Base-by-base conservation (phyloP, 1,139 yeast genomes). In the Yamadazyma dendronema region DNA sequence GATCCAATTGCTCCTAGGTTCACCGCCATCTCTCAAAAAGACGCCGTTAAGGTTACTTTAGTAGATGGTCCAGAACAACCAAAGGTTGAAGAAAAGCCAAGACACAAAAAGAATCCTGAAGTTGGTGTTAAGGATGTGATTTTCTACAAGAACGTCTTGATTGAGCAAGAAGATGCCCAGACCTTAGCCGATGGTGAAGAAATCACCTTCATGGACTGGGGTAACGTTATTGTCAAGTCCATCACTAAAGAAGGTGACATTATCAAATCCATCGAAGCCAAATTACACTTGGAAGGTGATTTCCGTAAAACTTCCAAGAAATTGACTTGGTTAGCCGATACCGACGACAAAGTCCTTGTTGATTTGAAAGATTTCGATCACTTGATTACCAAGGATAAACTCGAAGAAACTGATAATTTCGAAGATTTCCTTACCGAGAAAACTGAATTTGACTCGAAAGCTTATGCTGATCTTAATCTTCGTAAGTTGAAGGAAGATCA, bases 201-300 rank as follows among this genome's bases (percentile, higher is more conserved):
- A 70, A 75, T 90, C 44, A 92, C 97, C 29, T 78, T 92, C 57
- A 92, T 92, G 98, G 97, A 92, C 68, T 92, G 98, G 98, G 97
- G 97, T 76, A 92, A 92, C 59, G 88, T 84, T 39, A 84, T 92
- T 49, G 69, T 90, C 49, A 76, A 85, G 52, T 80, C 81, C 64
- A 77, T 90, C 55, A 65, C 67, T 57, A 83, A 78, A 61, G 82
- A 73, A 47, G 79, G 75, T 39, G 77, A 72, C 38, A 83, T 84
- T 39, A 42, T 46, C 15, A 72, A 72, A 38, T 70, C 81, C 3
- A 68, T 90, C 47, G 86, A 81, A 42, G 97, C 89, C 47, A 83
- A 81, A 54, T 74, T 92, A 54, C 86, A 92, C 64, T 77, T 92
- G 61, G 97, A 87, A 52, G 97, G 97, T 66, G 98, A 92, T 64